A percentile compares a stretch with the other conserved stretches of the same genome.
phyloP scores from a whole-genome alignment of 73 alveolate genomes.

The Stentor coeruleus region DNA sequence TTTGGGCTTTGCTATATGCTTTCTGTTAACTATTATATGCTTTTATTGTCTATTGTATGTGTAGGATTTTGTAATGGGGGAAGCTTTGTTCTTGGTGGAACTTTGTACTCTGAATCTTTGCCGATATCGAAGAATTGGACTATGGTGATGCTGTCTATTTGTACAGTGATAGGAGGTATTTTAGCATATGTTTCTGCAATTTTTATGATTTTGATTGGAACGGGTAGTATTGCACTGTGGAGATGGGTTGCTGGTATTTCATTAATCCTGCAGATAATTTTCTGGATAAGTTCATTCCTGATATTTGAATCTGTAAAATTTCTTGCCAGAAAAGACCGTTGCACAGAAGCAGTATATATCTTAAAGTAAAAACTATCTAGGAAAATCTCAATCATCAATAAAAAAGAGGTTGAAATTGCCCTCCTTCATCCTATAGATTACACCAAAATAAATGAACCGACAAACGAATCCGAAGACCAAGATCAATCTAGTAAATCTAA shows the following conservation, averaged over 20 bases:
- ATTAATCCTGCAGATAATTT: too few relatives aligned
- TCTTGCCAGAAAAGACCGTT: background rate
- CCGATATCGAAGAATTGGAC: background rate
- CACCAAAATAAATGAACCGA: background rate
- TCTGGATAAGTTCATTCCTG: background rate
- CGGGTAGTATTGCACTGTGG: background rate
- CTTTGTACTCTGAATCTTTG: background rate
- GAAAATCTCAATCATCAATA: background rate
- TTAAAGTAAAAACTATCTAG: background rate
- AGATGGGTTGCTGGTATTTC: background rate
- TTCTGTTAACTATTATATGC: background rate
- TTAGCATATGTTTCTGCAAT: background rate
- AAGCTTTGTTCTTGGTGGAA: background rate
- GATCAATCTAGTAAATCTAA: background rate
- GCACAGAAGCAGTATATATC: background rate
- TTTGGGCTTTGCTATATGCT: background rate
- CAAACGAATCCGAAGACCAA: background rate
- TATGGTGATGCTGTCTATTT: background rate
- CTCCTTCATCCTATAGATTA: background rate
- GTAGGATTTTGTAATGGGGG: background rate
- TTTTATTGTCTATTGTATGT: background rate
- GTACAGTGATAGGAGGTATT: background rate
- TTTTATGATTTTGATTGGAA: background rate
- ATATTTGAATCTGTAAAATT: background rate
- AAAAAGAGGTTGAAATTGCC: background rate